phyloP scores from a whole-genome alignment of 768 basidiomycete species.

The Tulasnella sp. region DNA sequence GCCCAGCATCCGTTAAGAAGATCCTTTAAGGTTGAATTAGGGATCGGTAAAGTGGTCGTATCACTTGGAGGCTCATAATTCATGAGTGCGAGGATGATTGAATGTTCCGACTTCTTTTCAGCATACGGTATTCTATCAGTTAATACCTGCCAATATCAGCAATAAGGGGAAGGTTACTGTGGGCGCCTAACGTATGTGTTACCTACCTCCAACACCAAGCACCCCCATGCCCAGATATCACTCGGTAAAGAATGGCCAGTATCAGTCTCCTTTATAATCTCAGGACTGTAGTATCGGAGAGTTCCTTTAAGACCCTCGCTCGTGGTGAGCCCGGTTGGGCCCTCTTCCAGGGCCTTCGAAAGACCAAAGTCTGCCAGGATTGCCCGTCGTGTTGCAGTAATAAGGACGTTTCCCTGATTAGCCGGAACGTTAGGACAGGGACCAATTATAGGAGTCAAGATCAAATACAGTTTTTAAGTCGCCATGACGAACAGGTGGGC shows the following conservation, averaged over 20 bases:
- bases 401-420: neutral
- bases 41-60: neutral
- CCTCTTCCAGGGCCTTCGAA: neutral
- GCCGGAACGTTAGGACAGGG: neutral
- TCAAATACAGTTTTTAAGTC: neutral
- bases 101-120: neutral
- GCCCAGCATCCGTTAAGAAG: neutral
- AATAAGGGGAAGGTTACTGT: neutral
- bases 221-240: slow-evolving; percentile 20
- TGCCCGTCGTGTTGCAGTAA: neutral
- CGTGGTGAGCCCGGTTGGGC: neutral
- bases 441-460: no score
- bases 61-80: neutral
- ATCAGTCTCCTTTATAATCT: neutral
- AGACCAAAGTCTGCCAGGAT: slow-evolving; percentile 14
- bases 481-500: neutral
- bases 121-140: neutral
- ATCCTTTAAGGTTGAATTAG: neutral
- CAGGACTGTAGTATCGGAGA: slow-evolving; percentile 10
- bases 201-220: slow-evolving; percentile 6
- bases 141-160: neutral
- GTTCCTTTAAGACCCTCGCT: slow-evolving; percentile 14
- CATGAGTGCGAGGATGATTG: neutral
- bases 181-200: neutral
- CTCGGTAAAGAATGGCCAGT: neutral